A percentile compares a stretch with the other conserved stretches of the same genome.
Evolutionary conservation across 1,284 basidiomycete genomes (phyloP).

Genomic region (Boletus albobrunnescens): DNA sequence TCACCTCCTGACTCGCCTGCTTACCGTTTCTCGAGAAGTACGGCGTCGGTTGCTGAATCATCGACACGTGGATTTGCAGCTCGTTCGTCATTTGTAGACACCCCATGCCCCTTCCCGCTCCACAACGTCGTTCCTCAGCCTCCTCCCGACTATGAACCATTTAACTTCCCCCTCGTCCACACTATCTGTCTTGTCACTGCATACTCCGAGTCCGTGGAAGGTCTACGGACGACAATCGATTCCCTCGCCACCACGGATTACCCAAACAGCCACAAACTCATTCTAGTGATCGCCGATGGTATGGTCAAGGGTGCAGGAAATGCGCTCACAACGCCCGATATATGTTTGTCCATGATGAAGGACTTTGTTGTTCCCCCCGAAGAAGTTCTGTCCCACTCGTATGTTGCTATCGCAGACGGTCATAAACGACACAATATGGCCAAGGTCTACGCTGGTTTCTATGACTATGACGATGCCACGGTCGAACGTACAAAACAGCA

Average conservation of each 20-base stretch:
- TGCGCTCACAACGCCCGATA: constrained; percentile 86
- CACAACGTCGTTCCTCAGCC: constrained; percentile 92
- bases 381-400: constrained; percentile 93
- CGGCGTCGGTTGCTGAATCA: constrained; percentile 63
- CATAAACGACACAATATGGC: constrained; percentile 99
- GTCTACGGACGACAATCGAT: constrained; percentile 94
- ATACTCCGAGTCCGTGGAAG: constrained; percentile 96
- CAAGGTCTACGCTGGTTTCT: constrained; percentile 97
- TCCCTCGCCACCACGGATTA: constrained; percentile 98
- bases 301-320: constrained; percentile 97
- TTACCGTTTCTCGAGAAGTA: constrained; percentile 74
- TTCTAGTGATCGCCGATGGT: constrained; percentile 95
- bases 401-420: constrained; percentile 97
- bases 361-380: constrained; percentile 81
- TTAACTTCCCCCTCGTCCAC: constrained; percentile 93
- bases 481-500: constrained; percentile 94
- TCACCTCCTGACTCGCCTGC: constrained; percentile 77
- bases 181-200: constrained; percentile 97
- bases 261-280: constrained; percentile 95
- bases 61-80: constrained; percentile 30
- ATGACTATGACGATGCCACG: constrained; percentile 91
- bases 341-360: constrained; percentile 96
- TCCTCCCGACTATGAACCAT: constrained; percentile 86
- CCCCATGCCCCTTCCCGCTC: constrained; percentile 88
- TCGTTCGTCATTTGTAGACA: constrained; percentile 54